Evolutionary conservation across 768 basidiomycete species (phyloP), one percentile per base, ranked within the genome.

Genomic region (Collybia mongolica): DNA sequence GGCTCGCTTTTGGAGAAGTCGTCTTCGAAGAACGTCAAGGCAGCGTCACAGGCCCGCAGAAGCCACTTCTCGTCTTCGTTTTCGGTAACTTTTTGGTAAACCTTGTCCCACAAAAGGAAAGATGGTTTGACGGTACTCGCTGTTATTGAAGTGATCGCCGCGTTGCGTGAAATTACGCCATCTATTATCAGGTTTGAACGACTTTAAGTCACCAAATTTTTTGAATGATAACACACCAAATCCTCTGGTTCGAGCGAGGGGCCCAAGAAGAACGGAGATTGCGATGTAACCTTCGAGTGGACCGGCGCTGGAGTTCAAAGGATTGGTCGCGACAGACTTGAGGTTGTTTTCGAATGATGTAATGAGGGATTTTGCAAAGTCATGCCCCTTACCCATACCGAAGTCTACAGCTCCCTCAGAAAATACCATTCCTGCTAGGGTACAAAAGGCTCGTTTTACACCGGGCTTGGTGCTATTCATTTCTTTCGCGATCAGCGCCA

Each of bases 271-370:
- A 2, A 84, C 67, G 1, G 90, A 80, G 19, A 84, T 63, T 1
- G 90, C 83, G 11, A 94, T 77, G 62, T 93, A 96, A 0, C 89
- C 93, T 60, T 97, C 95, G 37, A 90, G 62, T n/a, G 88, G 86
- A 0, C 88, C 88, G 0, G 76, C 79, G 38, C 76, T 64, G 0
- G 79, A 70, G 45, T 76, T 82, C 39, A 88, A 60, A 0, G 86
- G 80, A 60, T 84, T 88, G 14, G 72, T 66, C 6, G 81, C 68
- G 15, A 88, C 80, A 7, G 73, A 75, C 68, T 90, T 93, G 45
- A 96, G 61, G 53, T 76, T 82, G 0, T 68, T 69, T 56, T 94
- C 92, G n/a, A 95, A 67, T 0, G 84, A 74, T 0, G 83, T 80
- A 1, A 81, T 54, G 2, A 92, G 50, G 0, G 70, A 71, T 41